Base-by-base conservation (phyloP, 768 basidiomycete species). In the Myochromella boudieri region DNA sequence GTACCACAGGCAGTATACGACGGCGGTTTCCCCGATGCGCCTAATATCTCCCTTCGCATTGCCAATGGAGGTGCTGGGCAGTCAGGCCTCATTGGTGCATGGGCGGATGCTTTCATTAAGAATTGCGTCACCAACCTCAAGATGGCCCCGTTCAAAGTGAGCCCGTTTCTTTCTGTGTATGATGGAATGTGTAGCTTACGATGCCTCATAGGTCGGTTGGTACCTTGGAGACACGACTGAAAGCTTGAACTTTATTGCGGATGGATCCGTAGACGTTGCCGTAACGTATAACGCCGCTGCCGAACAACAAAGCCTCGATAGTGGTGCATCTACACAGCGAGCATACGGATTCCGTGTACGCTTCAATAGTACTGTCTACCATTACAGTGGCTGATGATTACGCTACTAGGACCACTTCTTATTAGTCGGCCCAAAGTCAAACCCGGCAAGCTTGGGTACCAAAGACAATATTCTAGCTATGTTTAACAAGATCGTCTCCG, bases 161-260 rank as follows among this genome's bases (percentile, higher is more conserved):
- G 3, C 2, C 4, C 5, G 32, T 1, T 5, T n/a, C 17, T 18
- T 10, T 18, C 29, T 31, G n/a, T n/a, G n/a, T n/a, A 31, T n/a
- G 29, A n/a, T 20, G 7, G 22, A n/a, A n/a, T 10, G 14, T 24
- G 15, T 38, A 18, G 17, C 44, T 38, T 32, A 46, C 26, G 21
- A 22, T 27, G 8, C 18, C 12, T 21, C 18, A 11, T 6, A 81
- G 79, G 69, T 81, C 18, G 79, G 66, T 7, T 81, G 80, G 80
- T 76, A 76, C 56, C 62, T 80, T 20, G 77, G 77, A 4, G 80
- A 81, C 52, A 80, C 78, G 5, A 81, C 78, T 0, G 66, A 79
- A 42, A 77, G 74, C 47, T 61, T 81, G 1, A 61, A 60, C 0
- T 68, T 65, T 37, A 62, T 81, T 11, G 65, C 66, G 0, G 60